Conservation (phyloP, 1,139 yeast genomes). For the Debaryomycetaceae sp. region DNA sequence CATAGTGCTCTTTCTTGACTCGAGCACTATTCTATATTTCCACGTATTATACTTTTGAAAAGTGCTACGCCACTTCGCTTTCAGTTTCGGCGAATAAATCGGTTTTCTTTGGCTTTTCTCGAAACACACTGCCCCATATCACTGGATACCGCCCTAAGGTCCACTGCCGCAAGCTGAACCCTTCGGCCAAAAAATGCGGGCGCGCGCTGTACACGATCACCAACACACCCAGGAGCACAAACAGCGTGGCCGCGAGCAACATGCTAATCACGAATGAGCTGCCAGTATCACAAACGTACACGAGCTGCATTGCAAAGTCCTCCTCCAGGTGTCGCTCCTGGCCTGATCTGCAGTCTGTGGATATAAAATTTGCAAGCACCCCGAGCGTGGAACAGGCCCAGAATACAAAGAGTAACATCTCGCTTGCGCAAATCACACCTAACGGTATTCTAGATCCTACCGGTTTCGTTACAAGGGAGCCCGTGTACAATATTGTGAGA, state of each 20-base stretch:
- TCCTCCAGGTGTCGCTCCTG: neutral
- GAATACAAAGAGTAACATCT: slow-evolving; percentile 10
- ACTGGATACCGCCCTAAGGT: neutral
- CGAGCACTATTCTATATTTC: too few relatives aligned
- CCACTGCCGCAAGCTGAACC: neutral
- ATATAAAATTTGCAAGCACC: neutral
- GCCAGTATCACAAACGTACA: slow-evolving; percentile 11
- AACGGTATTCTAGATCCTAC: slow-evolving; percentile 8
- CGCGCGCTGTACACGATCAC: slow-evolving; percentile 12
- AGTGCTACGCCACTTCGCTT: too few relatives aligned
- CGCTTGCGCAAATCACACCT: slow-evolving; percentile 10
- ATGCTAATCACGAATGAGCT: slow-evolving; percentile 19
- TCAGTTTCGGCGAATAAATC: too few relatives aligned
- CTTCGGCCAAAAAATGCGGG: slow-evolving; percentile 8
- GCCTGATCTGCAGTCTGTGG: neutral
- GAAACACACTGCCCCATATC: neutral
- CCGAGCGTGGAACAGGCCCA: slow-evolving; percentile 4
- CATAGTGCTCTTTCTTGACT: too few relatives aligned
- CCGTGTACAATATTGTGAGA: slow-evolving; percentile 14
- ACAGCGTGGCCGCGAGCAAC: slow-evolving; percentile 19
- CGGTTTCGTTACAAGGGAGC: slow-evolving; percentile 7
- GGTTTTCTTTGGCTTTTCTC: neutral
- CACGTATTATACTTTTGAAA: too few relatives aligned
- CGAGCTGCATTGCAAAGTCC: neutral
- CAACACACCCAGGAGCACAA: slow-evolving; percentile 12